phyloP scores from a whole-genome alignment of 2,329 filamentous ascomycete species.

The Aspergillus unguis region DNA sequence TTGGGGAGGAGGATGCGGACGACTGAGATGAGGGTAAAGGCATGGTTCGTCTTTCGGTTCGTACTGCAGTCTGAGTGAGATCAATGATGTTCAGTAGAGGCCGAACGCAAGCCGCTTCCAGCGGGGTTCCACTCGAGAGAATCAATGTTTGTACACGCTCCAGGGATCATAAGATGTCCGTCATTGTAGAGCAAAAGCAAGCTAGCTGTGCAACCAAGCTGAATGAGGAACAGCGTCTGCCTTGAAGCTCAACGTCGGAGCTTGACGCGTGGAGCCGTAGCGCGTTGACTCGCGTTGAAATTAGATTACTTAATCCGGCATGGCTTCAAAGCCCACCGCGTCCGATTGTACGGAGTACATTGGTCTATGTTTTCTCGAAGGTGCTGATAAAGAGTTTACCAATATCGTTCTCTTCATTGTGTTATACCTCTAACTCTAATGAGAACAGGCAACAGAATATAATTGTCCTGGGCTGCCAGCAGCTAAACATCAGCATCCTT shows the following conservation, averaged over 20 bases:
- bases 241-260: conserved; percentile 10
- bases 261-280: conserved; percentile 31
- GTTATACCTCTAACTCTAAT: conserved; percentile 4
- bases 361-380: too few species aligned
- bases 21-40: conserved; percentile 33
- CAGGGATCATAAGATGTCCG: not conserved
- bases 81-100: not conserved
- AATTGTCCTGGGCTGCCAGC: not conserved
- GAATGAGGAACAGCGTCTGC: not conserved
- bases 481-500: not conserved
- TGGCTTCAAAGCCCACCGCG: too few species aligned
- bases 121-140: not conserved
- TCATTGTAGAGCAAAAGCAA: not conserved
- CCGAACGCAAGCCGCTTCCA: not conserved
- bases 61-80: not conserved
- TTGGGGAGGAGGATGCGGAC: conserved; percentile 30
- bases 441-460: conserved; percentile 2
- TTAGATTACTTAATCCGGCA: conserved; percentile 18
- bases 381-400: not conserved
- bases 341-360: too few species aligned
- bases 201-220: not conserved
- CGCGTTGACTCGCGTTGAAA: conserved; percentile 21
- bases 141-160: not conserved
- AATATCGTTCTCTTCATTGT: not conserved
- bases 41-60: conserved; percentile 23